Evolutionary conservation across 1,139 yeast species (phyloP).

Genomic region (Geotrichum reessii): DNA sequence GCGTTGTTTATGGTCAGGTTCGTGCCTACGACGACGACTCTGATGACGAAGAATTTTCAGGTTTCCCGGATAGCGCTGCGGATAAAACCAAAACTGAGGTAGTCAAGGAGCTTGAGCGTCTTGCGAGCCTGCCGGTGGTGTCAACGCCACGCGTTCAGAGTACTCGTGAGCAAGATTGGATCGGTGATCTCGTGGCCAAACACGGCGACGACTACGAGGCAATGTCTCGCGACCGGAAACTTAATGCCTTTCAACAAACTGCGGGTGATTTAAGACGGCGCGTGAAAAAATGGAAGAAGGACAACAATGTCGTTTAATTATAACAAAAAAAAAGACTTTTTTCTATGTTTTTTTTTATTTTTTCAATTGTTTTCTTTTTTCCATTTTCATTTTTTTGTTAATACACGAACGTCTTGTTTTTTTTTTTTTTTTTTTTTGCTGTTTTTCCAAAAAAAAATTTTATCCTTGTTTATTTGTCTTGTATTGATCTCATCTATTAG

Average conservation of each 20-base stretch:
- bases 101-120: constrained; percentile 61
- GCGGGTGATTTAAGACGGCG: constrained; percentile 77
- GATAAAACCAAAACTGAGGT: constrained; percentile 40
- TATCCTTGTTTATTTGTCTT: no score
- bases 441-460: no score
- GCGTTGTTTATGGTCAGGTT: constrained; percentile 65
- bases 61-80: constrained; percentile 22
- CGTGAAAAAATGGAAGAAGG: constrained; percentile 59
- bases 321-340: background rate
- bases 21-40: constrained; percentile 31
- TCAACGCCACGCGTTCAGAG: constrained; percentile 55
- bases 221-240: constrained; percentile 88
- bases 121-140: constrained; percentile 48
- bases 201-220: constrained; percentile 83
- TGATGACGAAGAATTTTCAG: constrained; percentile 29
- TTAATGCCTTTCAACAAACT: constrained; percentile 77
- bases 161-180: constrained; percentile 72
- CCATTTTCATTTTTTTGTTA: no score
- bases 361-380: background rate
- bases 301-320: constrained; percentile 27
- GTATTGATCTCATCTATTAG: no score
- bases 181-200: constrained; percentile 56
- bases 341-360: background rate
- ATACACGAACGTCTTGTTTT: no score
- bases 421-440: no score